Percentiles rank a stretch among this genome's conserved stretches.
These are phyloP conservation scores for Starmerella vitae DNA, from an alignment of 805 yeast species.

Conservation along the genomic window DNA sequence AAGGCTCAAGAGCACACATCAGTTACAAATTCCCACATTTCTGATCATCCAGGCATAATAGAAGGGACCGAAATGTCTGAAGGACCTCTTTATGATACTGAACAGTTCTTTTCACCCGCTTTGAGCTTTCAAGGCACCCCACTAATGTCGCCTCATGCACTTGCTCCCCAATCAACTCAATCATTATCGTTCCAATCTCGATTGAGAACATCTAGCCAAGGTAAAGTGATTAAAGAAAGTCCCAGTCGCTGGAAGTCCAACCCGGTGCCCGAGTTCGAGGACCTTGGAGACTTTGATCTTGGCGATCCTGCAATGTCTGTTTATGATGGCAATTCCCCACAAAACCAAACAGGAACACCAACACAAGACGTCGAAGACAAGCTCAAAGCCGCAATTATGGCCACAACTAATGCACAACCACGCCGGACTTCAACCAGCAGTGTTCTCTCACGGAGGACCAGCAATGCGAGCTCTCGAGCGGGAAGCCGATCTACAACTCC, in stretches of 20 bases:
- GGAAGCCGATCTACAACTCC: slow-evolving; percentile 14
- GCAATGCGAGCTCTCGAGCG: slow-evolving; percentile 5
- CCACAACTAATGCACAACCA: slow-evolving; percentile 9
- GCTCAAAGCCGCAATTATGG: slow-evolving; percentile 15
- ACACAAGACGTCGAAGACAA: slow-evolving; percentile 12
- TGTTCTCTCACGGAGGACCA: neutral
- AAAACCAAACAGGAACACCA: neutral
- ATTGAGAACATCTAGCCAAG: neutral
- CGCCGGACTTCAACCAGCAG: neutral
- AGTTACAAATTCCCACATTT: too few relatives aligned
- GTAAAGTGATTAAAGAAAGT: slow-evolving; percentile 12
- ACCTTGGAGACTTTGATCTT: slow-evolving; percentile 14
- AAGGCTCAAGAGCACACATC: too few relatives aligned
- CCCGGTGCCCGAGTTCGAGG: slow-evolving; percentile 4
- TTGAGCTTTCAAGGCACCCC: slow-evolving; percentile 14
- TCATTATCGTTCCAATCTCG: neutral
- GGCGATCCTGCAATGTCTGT: slow-evolving; percentile 15
- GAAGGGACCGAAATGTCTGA: too few relatives aligned
- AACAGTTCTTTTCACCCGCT: slow-evolving; percentile 12
- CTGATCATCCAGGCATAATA: too few relatives aligned
- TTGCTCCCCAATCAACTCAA: slow-evolving; percentile 6
- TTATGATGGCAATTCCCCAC: neutral
- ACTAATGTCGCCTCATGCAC: slow-evolving; percentile 15
- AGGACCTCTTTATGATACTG: too few relatives aligned
- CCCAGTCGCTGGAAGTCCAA: slow-evolving; percentile 10